phyloP scores from a whole-genome alignment of 768 basidiomycete genomes.

The Psilocybe azurescens region DNA sequence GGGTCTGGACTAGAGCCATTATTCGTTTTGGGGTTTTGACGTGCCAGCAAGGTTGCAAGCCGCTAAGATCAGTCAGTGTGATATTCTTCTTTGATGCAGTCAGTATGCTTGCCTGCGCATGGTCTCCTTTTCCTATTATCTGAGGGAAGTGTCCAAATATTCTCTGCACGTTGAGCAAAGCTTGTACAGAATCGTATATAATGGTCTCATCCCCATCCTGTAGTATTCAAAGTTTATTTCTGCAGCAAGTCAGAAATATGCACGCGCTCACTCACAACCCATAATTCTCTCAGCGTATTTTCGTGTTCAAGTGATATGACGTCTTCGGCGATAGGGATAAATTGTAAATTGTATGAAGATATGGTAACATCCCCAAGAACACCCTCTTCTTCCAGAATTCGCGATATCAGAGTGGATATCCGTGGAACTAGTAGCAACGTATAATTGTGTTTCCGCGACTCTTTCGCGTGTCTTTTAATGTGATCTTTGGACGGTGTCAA shows the following conservation, averaged over 20 bases:
- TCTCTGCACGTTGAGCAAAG: conserved; percentile 81
- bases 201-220: conserved; percentile 94
- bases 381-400: conserved; percentile 94
- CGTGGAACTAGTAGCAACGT: conserved; percentile 90
- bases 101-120: conserved; percentile 61
- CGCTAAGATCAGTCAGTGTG: conserved; percentile 49
- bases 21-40: conserved; percentile 52
- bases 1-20: conserved; percentile 42
- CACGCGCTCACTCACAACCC: conserved; percentile 69
- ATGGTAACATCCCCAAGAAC: conserved; percentile 94
- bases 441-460: conserved; percentile 80
- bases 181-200: conserved; percentile 88
- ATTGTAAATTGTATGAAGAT: conserved; percentile 87
- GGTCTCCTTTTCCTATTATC: conserved; percentile 92
- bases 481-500: conserved; percentile 69
- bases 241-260: conserved; percentile 8
- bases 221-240: conserved; percentile 10
- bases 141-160: conserved; percentile 91
- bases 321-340: conserved; percentile 93
- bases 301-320: conserved; percentile 91
- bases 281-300: conserved; percentile 85
- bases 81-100: background rate
- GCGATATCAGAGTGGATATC: conserved; percentile 82
- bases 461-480: conserved; percentile 79
- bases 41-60: conserved; percentile 72